Evolutionary conservation across 192 early-diverging fungal species (phyloP).

Genomic region (Backusella morwellensis): DNA sequence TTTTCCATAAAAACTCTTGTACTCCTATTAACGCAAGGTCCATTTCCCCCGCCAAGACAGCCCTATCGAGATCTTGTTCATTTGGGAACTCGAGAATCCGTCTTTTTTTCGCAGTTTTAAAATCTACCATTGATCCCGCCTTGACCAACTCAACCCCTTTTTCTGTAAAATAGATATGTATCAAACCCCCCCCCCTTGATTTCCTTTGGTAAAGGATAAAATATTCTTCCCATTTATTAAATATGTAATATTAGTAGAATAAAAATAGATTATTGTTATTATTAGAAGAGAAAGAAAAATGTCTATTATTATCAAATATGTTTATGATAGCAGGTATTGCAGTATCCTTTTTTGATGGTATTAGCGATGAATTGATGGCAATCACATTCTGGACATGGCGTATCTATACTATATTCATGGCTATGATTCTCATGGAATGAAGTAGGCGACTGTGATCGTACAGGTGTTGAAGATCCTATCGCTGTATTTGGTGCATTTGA

Average conservation of each 20-base stretch:
- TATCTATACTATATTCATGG: not conserved
- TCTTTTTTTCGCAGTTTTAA: not conserved
- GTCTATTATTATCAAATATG: not conserved
- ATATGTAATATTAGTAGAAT: constrained; percentile 4
- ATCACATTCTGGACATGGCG: constrained; percentile 3
- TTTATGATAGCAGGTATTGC: constrained; percentile 8
- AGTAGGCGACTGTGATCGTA: not conserved
- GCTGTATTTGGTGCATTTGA: not conserved
- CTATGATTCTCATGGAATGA: not conserved
- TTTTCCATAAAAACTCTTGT: not conserved
- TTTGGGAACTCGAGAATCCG: constrained; percentile 23
- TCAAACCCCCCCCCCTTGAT: not conserved
- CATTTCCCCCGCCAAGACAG: constrained; percentile 28
- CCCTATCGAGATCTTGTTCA: constrained; percentile 27
- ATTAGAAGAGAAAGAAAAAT: not conserved
- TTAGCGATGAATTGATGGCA: constrained; percentile 11
- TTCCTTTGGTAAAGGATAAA: not conserved
- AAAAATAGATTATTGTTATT: constrained; percentile 2
- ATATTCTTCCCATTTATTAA: not conserved
- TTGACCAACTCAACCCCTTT: not conserved
- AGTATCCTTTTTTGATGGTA: not conserved
- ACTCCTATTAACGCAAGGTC: constrained; percentile 18
- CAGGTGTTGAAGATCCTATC: not conserved
- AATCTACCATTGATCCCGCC: not conserved
- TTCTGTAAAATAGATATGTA: not conserved